Evolutionary conservation across 169 alveolate genomes (phyloP).

Genomic region (Plasmodium knowlesi): DNA sequence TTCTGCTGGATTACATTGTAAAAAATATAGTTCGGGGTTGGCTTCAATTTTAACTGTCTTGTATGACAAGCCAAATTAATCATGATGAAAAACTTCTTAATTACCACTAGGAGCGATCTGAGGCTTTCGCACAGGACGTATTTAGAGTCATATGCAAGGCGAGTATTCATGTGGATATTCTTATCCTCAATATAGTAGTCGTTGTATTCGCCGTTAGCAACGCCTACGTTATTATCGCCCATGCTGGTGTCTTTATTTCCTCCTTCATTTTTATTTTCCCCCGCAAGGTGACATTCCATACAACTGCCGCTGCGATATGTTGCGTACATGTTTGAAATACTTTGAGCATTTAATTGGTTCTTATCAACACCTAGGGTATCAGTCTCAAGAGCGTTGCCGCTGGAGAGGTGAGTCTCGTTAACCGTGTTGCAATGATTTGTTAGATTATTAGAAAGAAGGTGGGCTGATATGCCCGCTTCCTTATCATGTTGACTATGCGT

Average conservation of each 20-base stretch:
- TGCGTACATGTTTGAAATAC: slow-evolving; percentile 1
- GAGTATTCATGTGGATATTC: slow-evolving; percentile 27
- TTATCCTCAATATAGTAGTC: slow-evolving; percentile 72
- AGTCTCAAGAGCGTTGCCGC: neutral
- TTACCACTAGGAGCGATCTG: slow-evolving; percentile 57
- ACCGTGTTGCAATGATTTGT: neutral
- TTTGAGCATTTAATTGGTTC: neutral
- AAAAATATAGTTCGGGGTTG: slow-evolving; percentile 25
- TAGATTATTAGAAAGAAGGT: neutral
- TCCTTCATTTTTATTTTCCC: neutral
- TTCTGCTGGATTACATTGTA: slow-evolving; percentile 68
- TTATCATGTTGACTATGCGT: neutral
- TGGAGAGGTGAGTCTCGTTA: neutral
- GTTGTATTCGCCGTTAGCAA: slow-evolving; percentile 11
- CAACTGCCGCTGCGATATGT: neutral
- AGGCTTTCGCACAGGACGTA: slow-evolving; percentile 75
- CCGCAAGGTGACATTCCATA: neutral
- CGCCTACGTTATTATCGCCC: neutral
- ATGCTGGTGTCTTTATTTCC: neutral
- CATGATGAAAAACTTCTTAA: slow-evolving; percentile 59
- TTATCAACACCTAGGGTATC: neutral
- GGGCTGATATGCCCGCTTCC: neutral
- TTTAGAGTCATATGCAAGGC: slow-evolving; percentile 53
- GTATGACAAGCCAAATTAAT: slow-evolving; percentile 51
- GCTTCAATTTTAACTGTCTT: slow-evolving; percentile 22